Evolutionary conservation across 1,139 yeast genomes (phyloP).

Genomic region (Candida albicans): DNA sequence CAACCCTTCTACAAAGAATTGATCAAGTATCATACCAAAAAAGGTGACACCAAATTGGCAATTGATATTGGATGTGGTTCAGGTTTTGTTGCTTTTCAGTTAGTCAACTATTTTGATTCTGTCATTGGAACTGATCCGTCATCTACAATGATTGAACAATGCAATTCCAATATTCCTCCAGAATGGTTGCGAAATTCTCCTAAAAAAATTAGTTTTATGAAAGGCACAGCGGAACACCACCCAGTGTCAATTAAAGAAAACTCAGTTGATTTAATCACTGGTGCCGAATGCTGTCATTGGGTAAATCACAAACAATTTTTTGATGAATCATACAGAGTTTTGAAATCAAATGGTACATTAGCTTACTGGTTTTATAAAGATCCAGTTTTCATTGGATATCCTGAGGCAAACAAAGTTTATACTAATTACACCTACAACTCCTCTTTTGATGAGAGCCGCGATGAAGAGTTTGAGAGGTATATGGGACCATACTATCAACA

Average conservation of each 20-base stretch:
- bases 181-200: conserved; percentile 1
- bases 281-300: conserved; percentile 85
- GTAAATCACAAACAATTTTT: conserved; percentile 57
- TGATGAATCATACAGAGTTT: conserved; percentile 45
- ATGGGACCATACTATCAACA: conserved; percentile 76
- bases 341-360: conserved; percentile 62
- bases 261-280: conserved; percentile 61
- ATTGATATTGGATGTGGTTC: conserved; percentile 86
- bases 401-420: conserved; percentile 42
- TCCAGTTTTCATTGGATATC: conserved; percentile 49
- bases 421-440: conserved; percentile 40
- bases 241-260: conserved; percentile 23
- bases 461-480: conserved; percentile 36
- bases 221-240: conserved; percentile 32
- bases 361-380: conserved; percentile 83
- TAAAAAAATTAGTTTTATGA: conserved; percentile 24
- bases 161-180: conserved; percentile 21
- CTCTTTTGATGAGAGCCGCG: conserved; percentile 19
- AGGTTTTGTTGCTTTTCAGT: conserved; percentile 68
- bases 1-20: conserved; percentile 31
- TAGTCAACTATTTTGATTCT: conserved; percentile 43
- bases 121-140: conserved; percentile 73
- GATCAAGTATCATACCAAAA: conserved; percentile 26
- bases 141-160: conserved; percentile 56
- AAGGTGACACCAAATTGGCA: conserved; percentile 29